phyloP scores from a whole-genome alignment of 192 early-diverging fungal species.

The Gonapodya prolifera region DNA sequence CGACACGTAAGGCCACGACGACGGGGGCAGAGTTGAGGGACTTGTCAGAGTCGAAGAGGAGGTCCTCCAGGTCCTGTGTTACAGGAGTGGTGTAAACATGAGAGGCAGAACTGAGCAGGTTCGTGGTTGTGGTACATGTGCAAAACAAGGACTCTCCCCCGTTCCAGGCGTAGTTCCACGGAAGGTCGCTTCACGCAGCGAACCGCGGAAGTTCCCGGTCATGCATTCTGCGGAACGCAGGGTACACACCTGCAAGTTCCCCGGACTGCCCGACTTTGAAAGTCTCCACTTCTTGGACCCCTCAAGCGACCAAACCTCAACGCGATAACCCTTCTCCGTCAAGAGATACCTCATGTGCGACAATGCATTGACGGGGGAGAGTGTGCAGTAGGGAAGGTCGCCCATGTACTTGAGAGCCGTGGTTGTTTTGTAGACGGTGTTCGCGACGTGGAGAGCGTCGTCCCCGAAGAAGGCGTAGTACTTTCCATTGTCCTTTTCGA shows the following conservation, averaged over 20 bases:
- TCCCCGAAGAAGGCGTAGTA: constrained; percentile 85
- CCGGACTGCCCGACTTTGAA: constrained; percentile 70
- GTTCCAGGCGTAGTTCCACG: no score
- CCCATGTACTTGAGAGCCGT: constrained; percentile 84
- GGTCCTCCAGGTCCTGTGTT: constrained; percentile 66
- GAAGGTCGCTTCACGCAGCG: no score
- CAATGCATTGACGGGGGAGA: constrained; percentile 65
- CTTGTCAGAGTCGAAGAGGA: constrained; percentile 70
- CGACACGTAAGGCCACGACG: constrained; percentile 63
- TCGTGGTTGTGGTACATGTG: no score
- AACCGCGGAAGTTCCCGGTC: not conserved
- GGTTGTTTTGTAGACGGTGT: constrained; percentile 77
- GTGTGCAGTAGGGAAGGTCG: constrained; percentile 60
- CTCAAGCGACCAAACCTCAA: constrained; percentile 71
- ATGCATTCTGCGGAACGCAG: not conserved
- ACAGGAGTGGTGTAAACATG: not conserved
- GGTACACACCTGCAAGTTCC: constrained; percentile 55
- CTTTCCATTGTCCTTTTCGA: constrained; percentile 36
- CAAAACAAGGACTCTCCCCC: no score
- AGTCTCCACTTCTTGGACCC: not conserved
- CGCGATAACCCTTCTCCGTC: constrained; percentile 52
- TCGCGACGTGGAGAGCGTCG: constrained; percentile 79
- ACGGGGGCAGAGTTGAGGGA: constrained; percentile 47
- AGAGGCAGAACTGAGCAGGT: no score
- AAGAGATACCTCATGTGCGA: constrained; percentile 69